Percentiles rank a stretch among this genome's conserved stretches.
Conservation (phyloP, 1,139 yeast genomes). For the Hansenula sp. region DNA sequence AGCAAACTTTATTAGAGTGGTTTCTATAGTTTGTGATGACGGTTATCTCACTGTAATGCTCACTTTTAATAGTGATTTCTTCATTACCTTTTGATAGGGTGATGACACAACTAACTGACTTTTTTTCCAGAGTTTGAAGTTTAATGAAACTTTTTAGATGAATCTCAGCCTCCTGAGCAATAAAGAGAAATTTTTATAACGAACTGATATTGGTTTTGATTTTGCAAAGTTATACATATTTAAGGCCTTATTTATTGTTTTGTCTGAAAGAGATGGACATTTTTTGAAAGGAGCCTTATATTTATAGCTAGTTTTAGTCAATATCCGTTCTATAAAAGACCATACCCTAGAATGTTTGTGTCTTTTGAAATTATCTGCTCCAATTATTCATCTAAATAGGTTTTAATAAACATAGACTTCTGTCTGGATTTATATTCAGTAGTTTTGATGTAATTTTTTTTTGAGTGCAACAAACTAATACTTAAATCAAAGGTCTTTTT, state of each 20-base stretch:
- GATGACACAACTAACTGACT: not conserved
- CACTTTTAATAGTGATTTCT: conserved; percentile 2
- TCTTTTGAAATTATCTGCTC: not conserved
- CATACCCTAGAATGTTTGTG: too few species aligned
- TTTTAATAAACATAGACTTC: conserved; percentile 4
- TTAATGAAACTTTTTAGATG: conserved; percentile 2
- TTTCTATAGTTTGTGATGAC: not conserved
- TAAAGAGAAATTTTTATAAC: not conserved
- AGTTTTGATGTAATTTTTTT: not conserved
- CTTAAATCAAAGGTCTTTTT: conserved; percentile 1
- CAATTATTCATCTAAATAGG: conserved; percentile 4
- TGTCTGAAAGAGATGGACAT: not conserved
- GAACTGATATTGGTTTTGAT: conserved; percentile 1
- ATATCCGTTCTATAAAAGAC: not conserved
- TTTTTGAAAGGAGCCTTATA: not conserved
- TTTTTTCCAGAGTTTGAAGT: not conserved
- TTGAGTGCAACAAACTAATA: too few species aligned
- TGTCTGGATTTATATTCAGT: not conserved
- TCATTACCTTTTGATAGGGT: not conserved
- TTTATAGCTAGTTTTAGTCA: not conserved
- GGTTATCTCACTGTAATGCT: not conserved
- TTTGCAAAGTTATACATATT: not conserved
- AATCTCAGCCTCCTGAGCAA: conserved; percentile 1
- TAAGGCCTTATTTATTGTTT: too few species aligned
- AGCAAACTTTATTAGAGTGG: not conserved